Conservation (phyloP, 2,329 filamentous ascomycete genomes). For the Zarea fungicola region DNA sequence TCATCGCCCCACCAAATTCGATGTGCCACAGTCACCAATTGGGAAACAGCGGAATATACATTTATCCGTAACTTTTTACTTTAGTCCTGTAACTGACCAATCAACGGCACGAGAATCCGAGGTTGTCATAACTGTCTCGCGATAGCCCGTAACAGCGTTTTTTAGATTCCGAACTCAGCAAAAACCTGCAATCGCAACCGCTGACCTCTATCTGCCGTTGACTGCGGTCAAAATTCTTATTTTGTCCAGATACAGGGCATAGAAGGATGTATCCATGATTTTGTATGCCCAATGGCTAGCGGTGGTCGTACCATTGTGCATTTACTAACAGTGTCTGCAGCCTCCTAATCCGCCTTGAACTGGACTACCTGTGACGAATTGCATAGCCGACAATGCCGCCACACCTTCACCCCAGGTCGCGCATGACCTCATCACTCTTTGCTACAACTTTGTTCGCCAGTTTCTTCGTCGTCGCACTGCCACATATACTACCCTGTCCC, state of each 20-base stretch:
- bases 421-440: slow-evolving; percentile 90
- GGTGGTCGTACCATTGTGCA: not conserved
- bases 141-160: slow-evolving; percentile 1
- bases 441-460: slow-evolving; percentile 84
- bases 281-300: slow-evolving; percentile 16
- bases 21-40: not conserved
- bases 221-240: not conserved
- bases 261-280: slow-evolving; percentile 18
- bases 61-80: not conserved
- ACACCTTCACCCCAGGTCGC: slow-evolving; percentile 87
- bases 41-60: not conserved
- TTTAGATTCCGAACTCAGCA: not conserved
- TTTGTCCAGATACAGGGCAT: not conserved
- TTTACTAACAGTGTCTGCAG: slow-evolving; percentile 3
- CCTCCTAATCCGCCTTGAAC: not conserved
- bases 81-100: not conserved
- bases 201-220: not conserved
- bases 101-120: slow-evolving; percentile 5
- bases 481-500: slow-evolving; percentile 87
- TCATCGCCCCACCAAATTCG: slow-evolving; percentile 9
- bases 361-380: slow-evolving; percentile 12
- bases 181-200: not conserved
- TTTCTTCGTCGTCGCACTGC: slow-evolving; percentile 86
- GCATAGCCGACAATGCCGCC: slow-evolving; percentile 60
- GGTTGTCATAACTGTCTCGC: slow-evolving; percentile 5